Evolutionary conservation across 1,284 basidiomycete genomes (phyloP).

Genomic region (Cystobasidium sp.): DNA sequence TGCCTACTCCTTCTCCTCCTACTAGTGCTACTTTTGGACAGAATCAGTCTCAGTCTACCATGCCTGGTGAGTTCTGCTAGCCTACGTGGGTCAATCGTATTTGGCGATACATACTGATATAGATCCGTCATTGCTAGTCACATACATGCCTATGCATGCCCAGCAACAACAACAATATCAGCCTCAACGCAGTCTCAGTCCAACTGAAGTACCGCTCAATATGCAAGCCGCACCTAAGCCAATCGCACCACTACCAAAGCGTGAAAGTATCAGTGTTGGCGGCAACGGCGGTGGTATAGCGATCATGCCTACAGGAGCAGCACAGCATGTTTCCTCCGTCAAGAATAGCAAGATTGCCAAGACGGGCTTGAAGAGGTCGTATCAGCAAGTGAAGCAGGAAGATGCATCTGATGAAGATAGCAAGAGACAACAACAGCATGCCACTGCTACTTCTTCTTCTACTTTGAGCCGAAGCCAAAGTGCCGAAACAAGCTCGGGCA

Average conservation of each 20-base stretch:
- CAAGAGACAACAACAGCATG: not conserved
- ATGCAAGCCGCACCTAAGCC: not conserved
- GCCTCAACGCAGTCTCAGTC: not conserved
- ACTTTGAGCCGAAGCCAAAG: slow-evolving; percentile 21
- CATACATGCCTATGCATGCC: not conserved
- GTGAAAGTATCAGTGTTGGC: not conserved
- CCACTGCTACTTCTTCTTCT: not conserved
- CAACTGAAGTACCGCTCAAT: not conserved
- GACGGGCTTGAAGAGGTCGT: slow-evolving; percentile 31
- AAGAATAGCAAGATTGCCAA: slow-evolving; percentile 15
- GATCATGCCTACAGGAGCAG: slow-evolving; percentile 13
- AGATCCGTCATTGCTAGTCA: no score
- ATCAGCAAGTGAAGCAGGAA: slow-evolving; percentile 41
- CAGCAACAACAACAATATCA: slow-evolving; percentile 2
- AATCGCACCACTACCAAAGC: slow-evolving; percentile 11
- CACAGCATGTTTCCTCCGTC: slow-evolving; percentile 28
- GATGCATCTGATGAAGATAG: slow-evolving; percentile 17
- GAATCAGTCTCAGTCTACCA: not conserved
- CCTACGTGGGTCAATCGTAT: not conserved
- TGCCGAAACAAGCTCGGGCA: slow-evolving; percentile 7
- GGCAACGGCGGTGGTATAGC: not conserved
- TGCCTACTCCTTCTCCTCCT: no score
- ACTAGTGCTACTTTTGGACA: no score
- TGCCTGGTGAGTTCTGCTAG: not conserved
- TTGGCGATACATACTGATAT: not conserved